These are phyloP conservation scores for Fusarium coicis DNA, from an alignment of 2,329 filamentous ascomycete species.

Conservation along the genomic window DNA sequence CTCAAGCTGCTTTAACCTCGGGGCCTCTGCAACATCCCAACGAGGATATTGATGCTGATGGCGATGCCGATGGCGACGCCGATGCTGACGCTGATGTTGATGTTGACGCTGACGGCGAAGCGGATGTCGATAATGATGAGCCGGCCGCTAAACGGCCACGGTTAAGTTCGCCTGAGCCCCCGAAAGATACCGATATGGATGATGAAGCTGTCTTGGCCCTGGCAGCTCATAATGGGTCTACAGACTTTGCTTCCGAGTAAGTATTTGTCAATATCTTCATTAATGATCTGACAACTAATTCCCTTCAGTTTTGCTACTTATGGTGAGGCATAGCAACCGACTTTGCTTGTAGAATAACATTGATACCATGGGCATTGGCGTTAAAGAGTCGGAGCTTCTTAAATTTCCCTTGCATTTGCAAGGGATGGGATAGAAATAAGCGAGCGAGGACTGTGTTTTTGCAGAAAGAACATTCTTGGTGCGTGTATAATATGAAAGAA, in stretches of 20 bases:
- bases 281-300: constrained; percentile 7
- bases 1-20: not conserved
- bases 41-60: constrained; percentile 45
- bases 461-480: not conserved
- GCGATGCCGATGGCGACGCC: constrained; percentile 39
- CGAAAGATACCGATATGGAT: constrained; percentile 53
- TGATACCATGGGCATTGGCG: constrained; percentile 38
- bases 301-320: constrained; percentile 52
- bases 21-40: constrained; percentile 19
- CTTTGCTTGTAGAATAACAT: constrained; percentile 13
- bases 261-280: constrained; percentile 22
- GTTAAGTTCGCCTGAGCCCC: constrained; percentile 45
- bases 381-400: constrained; percentile 31
- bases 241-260: constrained; percentile 58
- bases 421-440: not conserved
- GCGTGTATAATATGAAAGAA: constrained; percentile 8
- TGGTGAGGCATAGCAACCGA: constrained; percentile 51
- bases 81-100: constrained; percentile 30
- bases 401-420: not conserved
- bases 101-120: constrained; percentile 38
- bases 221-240: constrained; percentile 54
- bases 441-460: constrained; percentile 9
- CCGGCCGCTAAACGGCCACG: constrained; percentile 55
- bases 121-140: constrained; percentile 50
- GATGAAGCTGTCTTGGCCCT: constrained; percentile 62